Evolutionary conservation across 2,329 filamentous ascomycete genomes (phyloP).

Genomic region (Daldinia sp.): DNA sequence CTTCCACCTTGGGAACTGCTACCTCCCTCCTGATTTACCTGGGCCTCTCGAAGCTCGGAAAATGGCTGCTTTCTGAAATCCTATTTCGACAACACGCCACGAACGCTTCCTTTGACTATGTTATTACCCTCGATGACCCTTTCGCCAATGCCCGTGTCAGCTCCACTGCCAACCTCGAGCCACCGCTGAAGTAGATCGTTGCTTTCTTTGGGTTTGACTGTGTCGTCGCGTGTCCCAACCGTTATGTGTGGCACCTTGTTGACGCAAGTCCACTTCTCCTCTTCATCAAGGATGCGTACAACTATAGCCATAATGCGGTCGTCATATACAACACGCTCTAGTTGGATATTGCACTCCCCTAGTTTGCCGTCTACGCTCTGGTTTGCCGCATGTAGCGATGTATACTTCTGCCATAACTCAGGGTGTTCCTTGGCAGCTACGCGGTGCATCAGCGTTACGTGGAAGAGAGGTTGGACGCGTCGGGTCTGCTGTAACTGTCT

Average conservation of each 20-base stretch:
- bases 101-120: constrained; percentile 61
- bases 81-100: constrained; percentile 63
- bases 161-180: constrained; percentile 68
- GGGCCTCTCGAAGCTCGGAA: not conserved
- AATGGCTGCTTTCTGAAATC: constrained; percentile 3
- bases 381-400: constrained; percentile 61
- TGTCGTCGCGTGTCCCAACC: constrained; percentile 79
- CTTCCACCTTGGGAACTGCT: not conserved
- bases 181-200: constrained; percentile 84
- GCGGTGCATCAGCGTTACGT: constrained; percentile 93
- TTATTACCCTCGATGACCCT: constrained; percentile 64
- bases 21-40: not conserved
- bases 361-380: constrained; percentile 61
- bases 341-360: constrained; percentile 72
- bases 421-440: constrained; percentile 70
- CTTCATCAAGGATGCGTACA: constrained; percentile 74
- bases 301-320: constrained; percentile 91
- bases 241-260: constrained; percentile 91
- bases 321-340: constrained; percentile 84
- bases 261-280: constrained; percentile 72
- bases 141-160: constrained; percentile 60
- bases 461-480: constrained; percentile 86
- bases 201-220: constrained; percentile 93
- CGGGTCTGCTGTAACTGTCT: constrained; percentile 77
- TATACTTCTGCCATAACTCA: constrained; percentile 81